Conservation (phyloP, 2,329 filamentous ascomycete species). For the Colletotrichum plurivorum region DNA sequence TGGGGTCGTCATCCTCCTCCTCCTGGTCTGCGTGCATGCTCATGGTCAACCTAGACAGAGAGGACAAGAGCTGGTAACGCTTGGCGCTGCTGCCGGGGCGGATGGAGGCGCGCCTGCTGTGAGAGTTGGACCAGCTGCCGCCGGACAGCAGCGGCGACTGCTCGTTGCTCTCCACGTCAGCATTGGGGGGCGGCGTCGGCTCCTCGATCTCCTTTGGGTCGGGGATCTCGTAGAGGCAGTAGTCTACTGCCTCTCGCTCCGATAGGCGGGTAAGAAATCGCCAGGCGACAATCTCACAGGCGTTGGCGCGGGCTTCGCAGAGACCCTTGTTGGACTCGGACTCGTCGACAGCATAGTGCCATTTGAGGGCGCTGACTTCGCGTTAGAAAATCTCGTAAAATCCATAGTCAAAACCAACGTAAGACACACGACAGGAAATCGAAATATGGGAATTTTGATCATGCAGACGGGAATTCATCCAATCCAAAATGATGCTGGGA, state of each 20-base stretch:
- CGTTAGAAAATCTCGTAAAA: slow-evolving; percentile 4
- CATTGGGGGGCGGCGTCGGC: slow-evolving; percentile 37
- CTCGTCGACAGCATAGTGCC: slow-evolving; percentile 76
- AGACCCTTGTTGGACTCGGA: slow-evolving; percentile 72
- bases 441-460: neutral
- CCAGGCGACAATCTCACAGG: slow-evolving; percentile 87
- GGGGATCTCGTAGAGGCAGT: slow-evolving; percentile 81
- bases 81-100: slow-evolving; percentile 57
- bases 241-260: slow-evolving; percentile 81
- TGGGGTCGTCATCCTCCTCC: slow-evolving; percentile 71
- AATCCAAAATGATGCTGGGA: slow-evolving; percentile 1
- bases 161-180: slow-evolving; percentile 63
- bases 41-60: slow-evolving; percentile 69
- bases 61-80: slow-evolving; percentile 65
- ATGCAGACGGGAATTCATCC: neutral
- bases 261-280: slow-evolving; percentile 80
- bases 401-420: neutral
- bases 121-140: slow-evolving; percentile 44
- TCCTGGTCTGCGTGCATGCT: slow-evolving; percentile 56
- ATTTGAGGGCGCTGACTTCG: slow-evolving; percentile 75
- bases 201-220: slow-evolving; percentile 48
- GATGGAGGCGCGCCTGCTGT: slow-evolving; percentile 40
- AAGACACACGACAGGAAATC: too few relatives aligned
- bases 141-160: slow-evolving; percentile 61
- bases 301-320: slow-evolving; percentile 77